Base-by-base conservation (phyloP, 768 basidiomycete genomes). In the Termitomyces sp. region DNA sequence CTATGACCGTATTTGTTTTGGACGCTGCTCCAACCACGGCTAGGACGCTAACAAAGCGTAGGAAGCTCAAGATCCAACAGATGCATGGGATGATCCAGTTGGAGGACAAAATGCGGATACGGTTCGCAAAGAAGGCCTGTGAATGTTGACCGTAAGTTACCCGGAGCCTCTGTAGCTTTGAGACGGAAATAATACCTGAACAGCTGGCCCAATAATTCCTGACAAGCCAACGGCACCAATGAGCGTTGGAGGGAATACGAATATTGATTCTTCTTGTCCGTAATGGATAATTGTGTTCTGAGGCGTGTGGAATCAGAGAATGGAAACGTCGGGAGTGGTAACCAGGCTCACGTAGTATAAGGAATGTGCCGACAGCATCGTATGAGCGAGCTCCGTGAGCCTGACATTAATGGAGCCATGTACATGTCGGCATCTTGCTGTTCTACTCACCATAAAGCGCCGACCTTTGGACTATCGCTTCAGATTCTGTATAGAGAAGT, bases 51-150 rank as follows among this genome's bases (percentile, higher is more conserved):
- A 46, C 53, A 40, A 55, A 39, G 3, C 63, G 63, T 11, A 62
- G 20, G 39, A 60, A n/a, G 22, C 57, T 62, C 9, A 67, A 57
- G 2, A 24, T 28, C 66, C 66, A 67, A 16, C 61, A 64, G 15
- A 63, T 50, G 24, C 59, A 18, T 20, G 63, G 40, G 9, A 28
- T 28, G 2, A 28, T 28, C 28, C 28, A 28, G 2, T 28, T 28
- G 28, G 28, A 28, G 28, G 28, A 28, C 28, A 28, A 28, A 4
- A 28, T 28, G 28, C 28, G 28, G 28, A 28, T 28, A 28, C 28
- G 28, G 28, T 28, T 28, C 2, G 28, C 28, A 28, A 28, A 28
- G 28, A 28, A 28, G 4, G 28, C 28, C 28, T 28, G 28, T 28
- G 28, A 28, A 28, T 2, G 28, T 28, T 28, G 4, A 28, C 28